These are phyloP conservation scores for Vigna mungo DNA, from an alignment of 306 rosid genomes.

Conservation along the genomic window DNA sequence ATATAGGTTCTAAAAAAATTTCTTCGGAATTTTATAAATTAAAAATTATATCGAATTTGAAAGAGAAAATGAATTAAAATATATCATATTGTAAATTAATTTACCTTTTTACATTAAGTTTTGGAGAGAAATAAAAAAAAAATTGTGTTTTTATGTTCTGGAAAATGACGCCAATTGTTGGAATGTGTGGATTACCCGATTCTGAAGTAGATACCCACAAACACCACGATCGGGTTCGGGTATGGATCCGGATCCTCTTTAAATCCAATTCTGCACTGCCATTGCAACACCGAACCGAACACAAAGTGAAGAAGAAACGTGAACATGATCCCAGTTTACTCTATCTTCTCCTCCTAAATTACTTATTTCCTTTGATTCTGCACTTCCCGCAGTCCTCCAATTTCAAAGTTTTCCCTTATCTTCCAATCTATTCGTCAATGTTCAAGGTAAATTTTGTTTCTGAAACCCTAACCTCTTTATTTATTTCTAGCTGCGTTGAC, in stretches of 20 bases:
- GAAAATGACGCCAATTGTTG: neutral
- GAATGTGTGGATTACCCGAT: neutral
- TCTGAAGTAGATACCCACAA: neutral
- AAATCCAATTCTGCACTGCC: conserved; percentile 5
- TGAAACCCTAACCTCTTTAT: conserved; percentile 49
- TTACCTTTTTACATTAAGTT: neutral
- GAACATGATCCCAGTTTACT: neutral
- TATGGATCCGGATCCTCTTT: conserved; percentile 13
- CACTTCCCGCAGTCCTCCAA: neutral
- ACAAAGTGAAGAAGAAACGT: conserved; percentile 1
- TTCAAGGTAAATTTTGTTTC: conserved; percentile 54
- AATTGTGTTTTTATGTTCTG: neutral
- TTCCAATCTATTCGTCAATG: conserved; percentile 53
- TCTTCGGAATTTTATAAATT: neutral
- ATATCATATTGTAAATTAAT: too few species aligned
- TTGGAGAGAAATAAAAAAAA: neutral
- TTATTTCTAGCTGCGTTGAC: conserved; percentile 45
- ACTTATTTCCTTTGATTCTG: neutral
- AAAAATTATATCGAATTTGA: too few species aligned
- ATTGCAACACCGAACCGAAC: neutral
- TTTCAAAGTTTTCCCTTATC: conserved; percentile 33
- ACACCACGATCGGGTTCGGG: neutral
- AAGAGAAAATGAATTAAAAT: too few species aligned
- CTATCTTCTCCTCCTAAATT: neutral
- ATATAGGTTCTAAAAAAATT: neutral